These are phyloP conservation scores for Tetradesmus lagerheimii DNA, from an alignment of 139 green algal species.

Conservation along the genomic window DNA sequence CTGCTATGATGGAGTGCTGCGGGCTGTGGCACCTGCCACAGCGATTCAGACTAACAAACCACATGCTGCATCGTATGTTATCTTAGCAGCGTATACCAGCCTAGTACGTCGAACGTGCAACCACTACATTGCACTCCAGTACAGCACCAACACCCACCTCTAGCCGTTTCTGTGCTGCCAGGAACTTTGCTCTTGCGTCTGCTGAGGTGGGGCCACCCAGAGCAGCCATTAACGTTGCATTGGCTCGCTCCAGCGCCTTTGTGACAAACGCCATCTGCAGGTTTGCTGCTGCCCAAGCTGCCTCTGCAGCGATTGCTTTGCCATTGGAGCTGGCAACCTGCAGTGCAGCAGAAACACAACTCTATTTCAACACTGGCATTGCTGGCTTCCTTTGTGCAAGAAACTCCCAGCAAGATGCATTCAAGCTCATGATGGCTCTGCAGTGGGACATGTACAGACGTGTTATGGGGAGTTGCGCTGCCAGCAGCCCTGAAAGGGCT, in stretches of 20 bases:
- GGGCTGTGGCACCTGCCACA: no score
- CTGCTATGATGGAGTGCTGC: no score
- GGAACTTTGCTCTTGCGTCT: background rate
- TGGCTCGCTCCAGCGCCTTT: constrained; percentile 2
- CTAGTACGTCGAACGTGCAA: no score
- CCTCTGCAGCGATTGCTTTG: background rate
- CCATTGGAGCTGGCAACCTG: constrained; percentile 20
- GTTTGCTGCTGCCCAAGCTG: constrained; percentile 18
- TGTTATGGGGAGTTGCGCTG: no score
- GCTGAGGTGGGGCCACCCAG: background rate
- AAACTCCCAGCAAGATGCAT: background rate
- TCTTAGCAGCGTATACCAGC: no score
- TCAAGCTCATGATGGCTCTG: no score
- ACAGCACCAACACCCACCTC: background rate
- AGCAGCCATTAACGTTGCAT: background rate
- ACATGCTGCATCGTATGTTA: background rate
- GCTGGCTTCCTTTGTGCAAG: background rate
- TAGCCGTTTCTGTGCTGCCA: background rate
- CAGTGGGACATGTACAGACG: no score
- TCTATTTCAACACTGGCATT: background rate
- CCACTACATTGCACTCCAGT: background rate
- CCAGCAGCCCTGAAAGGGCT: background rate
- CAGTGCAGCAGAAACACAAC: background rate
- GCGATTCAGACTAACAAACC: no score
- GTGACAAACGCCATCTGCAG: background rate